A percentile compares a stretch with the other conserved stretches of the same genome.
Conservation (phyloP, 2,329 filamentous ascomycete genomes). For the Huntiella bhutanensis region DNA sequence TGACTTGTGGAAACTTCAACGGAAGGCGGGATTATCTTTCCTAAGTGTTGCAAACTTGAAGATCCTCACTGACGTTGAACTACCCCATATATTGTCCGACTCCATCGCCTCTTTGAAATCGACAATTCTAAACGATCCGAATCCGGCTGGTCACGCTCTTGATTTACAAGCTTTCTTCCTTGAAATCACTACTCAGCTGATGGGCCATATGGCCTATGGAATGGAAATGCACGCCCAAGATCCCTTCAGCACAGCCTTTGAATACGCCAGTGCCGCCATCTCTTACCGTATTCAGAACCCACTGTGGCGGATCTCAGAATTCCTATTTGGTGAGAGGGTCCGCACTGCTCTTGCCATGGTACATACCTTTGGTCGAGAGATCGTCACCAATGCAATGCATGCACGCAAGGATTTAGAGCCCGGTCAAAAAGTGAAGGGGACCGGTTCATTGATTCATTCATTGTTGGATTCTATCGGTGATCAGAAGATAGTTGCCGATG, state of each 20-base stretch:
- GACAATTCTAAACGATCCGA: slow-evolving; percentile 13
- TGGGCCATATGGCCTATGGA: slow-evolving; percentile 51
- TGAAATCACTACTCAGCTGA: slow-evolving; percentile 44
- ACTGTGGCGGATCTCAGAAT: slow-evolving; percentile 39
- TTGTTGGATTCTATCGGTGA: slow-evolving; percentile 37
- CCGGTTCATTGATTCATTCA: slow-evolving; percentile 40
- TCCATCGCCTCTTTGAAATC: slow-evolving; percentile 22
- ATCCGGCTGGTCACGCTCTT: slow-evolving; percentile 15
- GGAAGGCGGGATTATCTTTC: slow-evolving; percentile 41
- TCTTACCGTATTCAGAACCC: slow-evolving; percentile 47
- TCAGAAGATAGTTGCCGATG: slow-evolving; percentile 39
- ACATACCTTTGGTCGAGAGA: slow-evolving; percentile 34
- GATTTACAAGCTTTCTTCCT: slow-evolving; percentile 43
- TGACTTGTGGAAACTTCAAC: slow-evolving; percentile 41
- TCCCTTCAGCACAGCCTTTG: slow-evolving; percentile 40
- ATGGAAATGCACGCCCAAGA: slow-evolving; percentile 48
- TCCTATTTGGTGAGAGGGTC: slow-evolving; percentile 29
- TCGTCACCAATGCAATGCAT: slow-evolving; percentile 35
- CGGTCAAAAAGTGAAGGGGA: background rate
- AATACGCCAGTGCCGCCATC: slow-evolving; percentile 40
- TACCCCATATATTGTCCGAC: slow-evolving; percentile 33
- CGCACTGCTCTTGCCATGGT: slow-evolving; percentile 30
- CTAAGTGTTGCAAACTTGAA: slow-evolving; percentile 38
- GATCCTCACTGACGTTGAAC: slow-evolving; percentile 34
- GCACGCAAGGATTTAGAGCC: slow-evolving; percentile 17